Percentiles rank a stretch among this genome's conserved stretches.
These are phyloP conservation scores for Lepiota venenata DNA, from an alignment of 768 basidiomycete genomes.

Conservation along the genomic window DNA sequence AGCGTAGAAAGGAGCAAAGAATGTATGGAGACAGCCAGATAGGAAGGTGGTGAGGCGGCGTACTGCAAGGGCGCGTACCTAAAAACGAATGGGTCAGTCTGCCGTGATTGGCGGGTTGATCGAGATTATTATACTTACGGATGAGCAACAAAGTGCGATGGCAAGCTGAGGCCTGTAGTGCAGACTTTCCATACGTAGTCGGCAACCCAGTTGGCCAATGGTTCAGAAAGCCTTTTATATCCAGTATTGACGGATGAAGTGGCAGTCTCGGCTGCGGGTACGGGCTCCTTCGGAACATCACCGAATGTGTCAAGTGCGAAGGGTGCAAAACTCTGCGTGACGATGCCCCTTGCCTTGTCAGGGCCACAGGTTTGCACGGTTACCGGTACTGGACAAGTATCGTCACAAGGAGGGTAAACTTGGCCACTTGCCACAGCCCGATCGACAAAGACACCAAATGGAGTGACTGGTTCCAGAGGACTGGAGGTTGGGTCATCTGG, in stretches of 20 bases:
- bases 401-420: conserved; percentile 7
- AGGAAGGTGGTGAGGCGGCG: conserved; percentile 43
- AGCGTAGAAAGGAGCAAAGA: conserved; percentile 75
- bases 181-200: conserved; percentile 82
- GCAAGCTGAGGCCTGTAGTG: conserved; percentile 64
- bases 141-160: conserved; percentile 46
- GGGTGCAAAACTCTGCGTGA: conserved; percentile 12
- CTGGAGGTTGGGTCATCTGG: conserved; percentile 64
- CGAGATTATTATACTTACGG: conserved; percentile 45
- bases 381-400: neutral
- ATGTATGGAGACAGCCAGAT: conserved; percentile 62
- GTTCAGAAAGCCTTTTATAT: conserved; percentile 74
- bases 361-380: conserved; percentile 1
- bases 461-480: conserved; percentile 71
- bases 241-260: conserved; percentile 48
- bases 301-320: conserved; percentile 20
- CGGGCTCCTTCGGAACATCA: conserved; percentile 36
- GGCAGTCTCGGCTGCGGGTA: conserved; percentile 38
- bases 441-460: conserved; percentile 75
- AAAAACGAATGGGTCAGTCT: conserved; percentile 4
- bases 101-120: neutral
- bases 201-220: conserved; percentile 77
- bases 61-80: conserved; percentile 26
- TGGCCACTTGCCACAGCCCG: conserved; percentile 53
- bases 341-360: neutral